phyloP scores from a whole-genome alignment of 345 rosid species.

The Litchi chinensis region DNA sequence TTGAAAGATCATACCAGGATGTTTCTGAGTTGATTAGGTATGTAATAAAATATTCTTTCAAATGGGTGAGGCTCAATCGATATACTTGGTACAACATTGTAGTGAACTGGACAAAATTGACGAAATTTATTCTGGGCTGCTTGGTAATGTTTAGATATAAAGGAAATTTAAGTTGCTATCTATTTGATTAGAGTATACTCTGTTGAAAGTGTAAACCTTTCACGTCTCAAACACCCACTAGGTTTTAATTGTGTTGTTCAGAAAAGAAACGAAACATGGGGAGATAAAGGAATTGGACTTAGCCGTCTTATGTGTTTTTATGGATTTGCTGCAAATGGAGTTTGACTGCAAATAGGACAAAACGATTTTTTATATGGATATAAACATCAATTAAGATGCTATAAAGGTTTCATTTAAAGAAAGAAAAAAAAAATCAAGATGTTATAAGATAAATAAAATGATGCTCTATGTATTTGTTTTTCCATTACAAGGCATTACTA shows the following conservation, averaged over 20 bases:
- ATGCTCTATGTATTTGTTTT: background rate
- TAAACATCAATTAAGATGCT: background rate
- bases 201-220: background rate
- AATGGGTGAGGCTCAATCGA: background rate
- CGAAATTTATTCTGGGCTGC: background rate
- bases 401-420: background rate
- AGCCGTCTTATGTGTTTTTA: background rate
- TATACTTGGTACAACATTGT: background rate
- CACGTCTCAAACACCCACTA: background rate
- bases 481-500: background rate
- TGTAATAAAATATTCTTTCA: constrained; percentile 9
- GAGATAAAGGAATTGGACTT: background rate
- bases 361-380: background rate
- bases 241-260: background rate
- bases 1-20: constrained; percentile 76
- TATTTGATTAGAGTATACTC: background rate
- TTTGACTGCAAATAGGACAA: background rate
- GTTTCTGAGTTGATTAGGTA: constrained; percentile 73
- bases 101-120: background rate
- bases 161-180: background rate
- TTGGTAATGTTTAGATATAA: background rate
- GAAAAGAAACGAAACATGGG: background rate
- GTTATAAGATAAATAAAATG: background rate
- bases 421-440: no score
- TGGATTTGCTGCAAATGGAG: background rate